Conservation (phyloP, 2,329 filamentous ascomycete species). For the Sporothrix curviconia region DNA sequence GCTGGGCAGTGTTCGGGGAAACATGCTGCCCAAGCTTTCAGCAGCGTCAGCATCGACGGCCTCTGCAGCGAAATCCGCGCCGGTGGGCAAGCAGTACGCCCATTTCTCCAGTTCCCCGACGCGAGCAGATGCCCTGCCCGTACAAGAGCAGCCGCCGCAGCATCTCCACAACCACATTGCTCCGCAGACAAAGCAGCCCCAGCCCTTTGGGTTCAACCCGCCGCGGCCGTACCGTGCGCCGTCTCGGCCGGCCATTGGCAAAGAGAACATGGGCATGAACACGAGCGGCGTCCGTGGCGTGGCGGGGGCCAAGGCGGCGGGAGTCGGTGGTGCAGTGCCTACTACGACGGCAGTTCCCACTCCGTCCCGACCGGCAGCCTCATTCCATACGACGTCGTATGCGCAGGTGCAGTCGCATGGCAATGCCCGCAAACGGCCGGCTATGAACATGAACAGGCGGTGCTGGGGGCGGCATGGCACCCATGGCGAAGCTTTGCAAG, state of each 20-base stretch:
- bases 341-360: slow-evolving; percentile 27
- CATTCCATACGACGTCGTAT: slow-evolving; percentile 46
- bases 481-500: slow-evolving; percentile 45
- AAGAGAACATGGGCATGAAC: background rate
- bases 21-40: slow-evolving; percentile 22
- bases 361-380: slow-evolving; percentile 35
- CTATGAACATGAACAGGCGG: no score
- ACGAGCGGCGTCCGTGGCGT: background rate
- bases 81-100: slow-evolving; percentile 36
- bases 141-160: background rate
- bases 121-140: background rate
- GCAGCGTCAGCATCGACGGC: background rate
- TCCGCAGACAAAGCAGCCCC: background rate
- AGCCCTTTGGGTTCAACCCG: slow-evolving; percentile 3
- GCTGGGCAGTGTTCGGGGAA: slow-evolving; percentile 28
- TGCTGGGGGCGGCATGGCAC: slow-evolving; percentile 37
- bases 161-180: background rate
- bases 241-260: background rate
- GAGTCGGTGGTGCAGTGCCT: background rate
- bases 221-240: slow-evolving; percentile 10
- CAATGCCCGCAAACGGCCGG: slow-evolving; percentile 36
- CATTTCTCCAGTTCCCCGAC: slow-evolving; percentile 53
- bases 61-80: no score
- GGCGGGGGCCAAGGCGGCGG: background rate
- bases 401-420: slow-evolving; percentile 21